phyloP scores from a whole-genome alignment of 345 rosid species.

The Aethionema arabicum region DNA sequence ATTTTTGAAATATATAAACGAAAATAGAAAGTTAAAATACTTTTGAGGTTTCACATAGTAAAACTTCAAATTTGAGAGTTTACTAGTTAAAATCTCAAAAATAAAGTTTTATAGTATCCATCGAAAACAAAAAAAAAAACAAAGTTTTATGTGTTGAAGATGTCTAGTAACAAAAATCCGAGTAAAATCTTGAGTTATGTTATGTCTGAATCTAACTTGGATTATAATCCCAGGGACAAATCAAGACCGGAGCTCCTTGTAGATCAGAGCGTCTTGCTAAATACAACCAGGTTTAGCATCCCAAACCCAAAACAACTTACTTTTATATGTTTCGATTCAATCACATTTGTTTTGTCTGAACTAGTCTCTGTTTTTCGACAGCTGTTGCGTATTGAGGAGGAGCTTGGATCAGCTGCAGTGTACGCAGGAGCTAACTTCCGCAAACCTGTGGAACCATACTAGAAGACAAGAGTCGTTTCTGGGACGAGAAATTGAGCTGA shows the following conservation, averaged over 20 bases:
- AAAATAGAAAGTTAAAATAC: too few species aligned
- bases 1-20: too few species aligned
- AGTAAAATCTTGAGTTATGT: not conserved
- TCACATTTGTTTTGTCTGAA: not conserved
- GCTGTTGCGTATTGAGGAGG: conserved; percentile 94
- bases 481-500: conserved; percentile 17
- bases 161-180: too few species aligned
- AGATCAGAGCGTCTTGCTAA: conserved; percentile 97
- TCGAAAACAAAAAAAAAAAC: too few species aligned
- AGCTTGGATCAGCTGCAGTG: conserved; percentile 77
- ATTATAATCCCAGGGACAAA: conserved; percentile 62
- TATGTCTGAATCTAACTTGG: not conserved
- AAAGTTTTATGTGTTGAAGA: too few species aligned
- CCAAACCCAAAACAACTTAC: not conserved
- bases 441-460: conserved; percentile 83
- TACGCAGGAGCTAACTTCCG: conserved; percentile 90
- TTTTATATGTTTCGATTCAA: not conserved
- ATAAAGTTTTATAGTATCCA: too few species aligned
- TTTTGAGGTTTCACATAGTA: too few species aligned
- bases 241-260: conserved; percentile 98
- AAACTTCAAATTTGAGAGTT: too few species aligned
- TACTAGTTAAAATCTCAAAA: too few species aligned
- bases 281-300: conserved; percentile 72
- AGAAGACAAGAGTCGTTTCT: conserved; percentile 31
- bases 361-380: conserved; percentile 18